A percentile compares a stretch with the other conserved stretches of the same genome.
Conservation (phyloP, 2,329 filamentous ascomycete genomes). For the Trichoderma aggressivum region DNA sequence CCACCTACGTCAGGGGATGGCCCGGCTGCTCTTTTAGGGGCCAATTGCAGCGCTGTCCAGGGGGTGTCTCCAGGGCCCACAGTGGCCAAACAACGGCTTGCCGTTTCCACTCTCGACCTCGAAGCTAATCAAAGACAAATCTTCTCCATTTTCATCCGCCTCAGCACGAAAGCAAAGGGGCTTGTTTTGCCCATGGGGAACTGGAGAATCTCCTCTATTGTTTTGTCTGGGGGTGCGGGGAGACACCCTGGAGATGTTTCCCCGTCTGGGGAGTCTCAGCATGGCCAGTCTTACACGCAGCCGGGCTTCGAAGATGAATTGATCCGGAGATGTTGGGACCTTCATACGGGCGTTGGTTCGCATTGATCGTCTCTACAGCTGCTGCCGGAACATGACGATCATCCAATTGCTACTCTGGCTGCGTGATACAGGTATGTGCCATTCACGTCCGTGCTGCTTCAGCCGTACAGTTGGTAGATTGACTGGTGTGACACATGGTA, state of each 20-base stretch:
- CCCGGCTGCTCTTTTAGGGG: conserved; percentile 9
- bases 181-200: conserved; percentile 10
- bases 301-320: neutral
- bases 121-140: neutral
- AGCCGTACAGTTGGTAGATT: neutral
- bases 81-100: conserved; percentile 7
- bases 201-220: conserved; percentile 7
- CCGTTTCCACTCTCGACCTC: conserved; percentile 11
- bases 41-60: conserved; percentile 7
- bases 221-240: conserved; percentile 15
- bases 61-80: neutral
- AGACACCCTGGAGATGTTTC: neutral
- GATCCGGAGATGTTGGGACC: neutral
- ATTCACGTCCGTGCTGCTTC: neutral
- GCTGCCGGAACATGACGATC: neutral
- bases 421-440: neutral
- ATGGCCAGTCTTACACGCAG: neutral
- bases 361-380: neutral
- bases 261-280: neutral
- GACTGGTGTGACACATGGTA: neutral
- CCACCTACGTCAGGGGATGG: conserved; percentile 16
- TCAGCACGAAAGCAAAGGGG: neutral
- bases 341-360: neutral
- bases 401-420: neutral
- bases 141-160: neutral